These are phyloP conservation scores for Graphilbum sp. DNA, from an alignment of 2,329 filamentous ascomycete species.

Conservation along the genomic window DNA sequence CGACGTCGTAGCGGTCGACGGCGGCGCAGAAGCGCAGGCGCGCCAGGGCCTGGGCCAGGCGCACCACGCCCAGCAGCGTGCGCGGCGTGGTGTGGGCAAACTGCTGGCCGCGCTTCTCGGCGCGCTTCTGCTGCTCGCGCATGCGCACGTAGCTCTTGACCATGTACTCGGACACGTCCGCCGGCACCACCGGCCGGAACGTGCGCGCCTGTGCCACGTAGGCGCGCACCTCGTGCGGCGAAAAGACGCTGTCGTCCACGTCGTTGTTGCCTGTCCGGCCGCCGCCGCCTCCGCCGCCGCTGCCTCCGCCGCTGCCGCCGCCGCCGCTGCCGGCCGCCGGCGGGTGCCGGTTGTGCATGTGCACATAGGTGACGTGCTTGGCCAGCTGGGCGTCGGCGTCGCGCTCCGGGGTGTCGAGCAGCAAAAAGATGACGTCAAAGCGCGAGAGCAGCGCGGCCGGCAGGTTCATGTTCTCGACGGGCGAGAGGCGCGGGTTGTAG, in stretches of 20 bases:
- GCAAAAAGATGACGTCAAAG: slow-evolving; percentile 93
- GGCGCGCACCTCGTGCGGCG: slow-evolving; percentile 82
- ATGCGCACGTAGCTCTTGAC: slow-evolving; percentile 92
- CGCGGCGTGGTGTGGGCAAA: slow-evolving; percentile 90
- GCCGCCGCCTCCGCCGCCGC: no score
- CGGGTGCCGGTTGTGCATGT: slow-evolving; percentile 92
- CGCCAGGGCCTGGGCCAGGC: slow-evolving; percentile 84
- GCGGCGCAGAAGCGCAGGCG: slow-evolving; percentile 74
- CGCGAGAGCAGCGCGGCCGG: slow-evolving; percentile 91
- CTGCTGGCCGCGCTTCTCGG: slow-evolving; percentile 79
- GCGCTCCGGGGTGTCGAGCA: slow-evolving; percentile 82
- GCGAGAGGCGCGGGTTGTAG: slow-evolving; percentile 93
- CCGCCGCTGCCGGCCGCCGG: slow-evolving; percentile 40
- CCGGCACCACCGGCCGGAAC: slow-evolving; percentile 74
- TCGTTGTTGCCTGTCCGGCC: no score
- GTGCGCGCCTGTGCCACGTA: slow-evolving; percentile 88
- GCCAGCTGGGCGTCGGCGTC: slow-evolving; percentile 87
- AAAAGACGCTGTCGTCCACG: slow-evolving; percentile 61
- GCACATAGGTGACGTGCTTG: slow-evolving; percentile 87
- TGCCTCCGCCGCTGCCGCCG: no score
- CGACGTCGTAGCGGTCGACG: slow-evolving; percentile 83
- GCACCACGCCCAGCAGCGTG: slow-evolving; percentile 82
- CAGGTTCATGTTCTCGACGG: slow-evolving; percentile 97
- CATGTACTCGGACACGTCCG: slow-evolving; percentile 83
- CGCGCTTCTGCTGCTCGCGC: slow-evolving; percentile 78